Conservation (phyloP, 1,139 yeast genomes). For the Yamadazyma triangularis region DNA sequence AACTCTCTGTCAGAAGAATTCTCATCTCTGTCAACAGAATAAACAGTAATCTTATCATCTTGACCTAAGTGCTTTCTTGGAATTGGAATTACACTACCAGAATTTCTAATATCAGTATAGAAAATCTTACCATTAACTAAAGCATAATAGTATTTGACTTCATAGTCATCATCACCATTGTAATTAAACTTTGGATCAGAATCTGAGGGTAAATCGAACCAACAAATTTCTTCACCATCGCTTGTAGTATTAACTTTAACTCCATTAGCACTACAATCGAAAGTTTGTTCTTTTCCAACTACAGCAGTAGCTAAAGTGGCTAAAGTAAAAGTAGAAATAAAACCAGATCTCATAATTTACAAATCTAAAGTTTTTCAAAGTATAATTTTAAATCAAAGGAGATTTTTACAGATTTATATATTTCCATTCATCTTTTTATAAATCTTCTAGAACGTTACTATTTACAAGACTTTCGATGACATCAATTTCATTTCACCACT, state of each 20-base stretch:
- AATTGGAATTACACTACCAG: slow-evolving; percentile 6
- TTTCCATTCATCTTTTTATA: too few species aligned
- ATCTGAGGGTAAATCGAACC: slow-evolving; percentile 6
- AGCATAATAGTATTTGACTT: slow-evolving; percentile 7
- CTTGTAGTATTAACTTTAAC: slow-evolving; percentile 4
- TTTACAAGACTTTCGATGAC: too few species aligned
- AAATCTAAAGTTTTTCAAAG: too few species aligned
- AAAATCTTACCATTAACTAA: slow-evolving; percentile 4
- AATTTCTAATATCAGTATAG: slow-evolving; percentile 4
- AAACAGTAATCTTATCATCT: slow-evolving; percentile 5
- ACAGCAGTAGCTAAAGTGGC: slow-evolving; percentile 4
- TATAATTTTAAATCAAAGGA: too few species aligned
- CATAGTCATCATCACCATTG: slow-evolving; percentile 1
- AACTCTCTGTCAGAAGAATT: slow-evolving; percentile 1
- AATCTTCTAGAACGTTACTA: too few species aligned
- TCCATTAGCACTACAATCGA: slow-evolving; percentile 7
- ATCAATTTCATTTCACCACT: too few species aligned
- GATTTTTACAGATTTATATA: too few species aligned
- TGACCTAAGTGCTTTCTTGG: slow-evolving; percentile 6
- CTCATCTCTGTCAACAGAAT: slow-evolving; percentile 6
- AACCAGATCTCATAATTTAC: too few species aligned
- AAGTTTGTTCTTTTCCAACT: background rate
- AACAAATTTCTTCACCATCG: slow-evolving; percentile 5
- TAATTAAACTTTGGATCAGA: slow-evolving; percentile 3
- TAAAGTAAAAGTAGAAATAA: slow-evolving; percentile 5